A percentile compares a stretch with the other conserved stretches of the same genome.
Evolutionary conservation across 768 basidiomycete species (phyloP).

Genomic region (Leccinum ochraceum): DNA sequence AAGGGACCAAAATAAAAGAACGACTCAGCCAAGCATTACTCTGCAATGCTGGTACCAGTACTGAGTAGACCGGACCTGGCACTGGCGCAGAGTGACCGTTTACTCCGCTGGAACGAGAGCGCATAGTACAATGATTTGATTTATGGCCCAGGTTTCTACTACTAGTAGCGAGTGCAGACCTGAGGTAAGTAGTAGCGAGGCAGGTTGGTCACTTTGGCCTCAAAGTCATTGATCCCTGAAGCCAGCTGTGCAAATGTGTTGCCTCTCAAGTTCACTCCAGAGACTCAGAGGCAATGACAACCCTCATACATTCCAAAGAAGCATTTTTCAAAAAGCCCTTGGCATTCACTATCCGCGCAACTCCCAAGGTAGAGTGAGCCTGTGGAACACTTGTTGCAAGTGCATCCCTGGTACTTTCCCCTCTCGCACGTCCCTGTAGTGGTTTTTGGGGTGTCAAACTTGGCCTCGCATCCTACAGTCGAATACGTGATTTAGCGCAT

Average conservation of each 20-base stretch:
- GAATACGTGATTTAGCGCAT: background rate
- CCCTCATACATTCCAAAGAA: background rate
- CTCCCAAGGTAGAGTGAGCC: background rate
- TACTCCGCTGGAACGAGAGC: background rate
- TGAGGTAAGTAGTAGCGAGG: background rate
- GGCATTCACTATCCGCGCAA: background rate
- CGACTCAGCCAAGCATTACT: no score
- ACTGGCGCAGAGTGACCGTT: no score
- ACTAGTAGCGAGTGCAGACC: background rate
- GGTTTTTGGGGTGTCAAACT: background rate
- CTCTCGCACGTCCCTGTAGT: background rate
- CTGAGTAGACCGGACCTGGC: background rate
- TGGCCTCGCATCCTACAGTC: background rate
- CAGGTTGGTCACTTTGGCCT: background rate
- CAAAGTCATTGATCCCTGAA: background rate
- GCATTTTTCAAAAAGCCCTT: background rate
- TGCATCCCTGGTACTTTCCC: background rate
- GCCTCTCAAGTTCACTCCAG: background rate
- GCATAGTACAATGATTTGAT: background rate
- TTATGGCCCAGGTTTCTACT: background rate
- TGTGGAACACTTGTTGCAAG: background rate
- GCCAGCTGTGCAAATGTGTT: background rate
- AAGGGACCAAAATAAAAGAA: no score
- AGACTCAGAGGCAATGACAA: constrained; percentile 1
- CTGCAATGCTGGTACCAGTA: no score